These are phyloP conservation scores for Boletales sp. DNA, from an alignment of 768 basidiomycete genomes.

Conservation along the genomic window DNA sequence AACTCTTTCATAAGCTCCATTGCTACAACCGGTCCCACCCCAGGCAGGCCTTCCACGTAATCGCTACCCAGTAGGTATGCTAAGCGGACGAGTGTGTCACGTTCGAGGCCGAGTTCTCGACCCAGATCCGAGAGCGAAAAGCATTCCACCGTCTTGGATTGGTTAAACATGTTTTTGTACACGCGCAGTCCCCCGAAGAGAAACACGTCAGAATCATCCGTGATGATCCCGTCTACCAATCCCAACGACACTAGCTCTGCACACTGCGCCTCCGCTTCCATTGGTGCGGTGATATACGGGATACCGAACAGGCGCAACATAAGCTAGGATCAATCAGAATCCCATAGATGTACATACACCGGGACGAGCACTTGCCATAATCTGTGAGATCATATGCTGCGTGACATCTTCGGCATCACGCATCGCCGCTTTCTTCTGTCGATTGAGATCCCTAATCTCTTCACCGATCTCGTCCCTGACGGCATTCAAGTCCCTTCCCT, in stretches of 20 bases:
- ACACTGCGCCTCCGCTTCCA: slow-evolving; percentile 99
- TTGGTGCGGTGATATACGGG: slow-evolving; percentile 96
- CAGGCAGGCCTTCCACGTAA: slow-evolving; percentile 89
- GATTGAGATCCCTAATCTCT: slow-evolving; percentile 78
- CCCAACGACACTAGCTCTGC: slow-evolving; percentile 82
- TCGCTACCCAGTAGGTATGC: slow-evolving; percentile 96
- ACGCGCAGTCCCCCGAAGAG: slow-evolving; percentile 95
- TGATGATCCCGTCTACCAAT: slow-evolving; percentile 95
- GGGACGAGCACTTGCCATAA: slow-evolving; percentile 46
- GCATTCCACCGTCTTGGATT: slow-evolving; percentile 97
- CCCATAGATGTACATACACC: neutral
- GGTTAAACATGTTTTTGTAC: slow-evolving; percentile 99
- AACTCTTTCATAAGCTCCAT: slow-evolving; percentile 96
- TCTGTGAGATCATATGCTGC: slow-evolving; percentile 90
- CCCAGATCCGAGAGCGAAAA: slow-evolving; percentile 82
- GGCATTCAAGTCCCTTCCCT: slow-evolving; percentile 76
- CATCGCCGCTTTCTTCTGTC: slow-evolving; percentile 84
- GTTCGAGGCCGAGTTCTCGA: slow-evolving; percentile 82
- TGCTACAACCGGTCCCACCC: slow-evolving; percentile 92
- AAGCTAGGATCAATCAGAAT: slow-evolving; percentile 44
- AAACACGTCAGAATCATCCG: slow-evolving; percentile 98
- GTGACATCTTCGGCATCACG: slow-evolving; percentile 94
- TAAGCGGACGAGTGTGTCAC: slow-evolving; percentile 81
- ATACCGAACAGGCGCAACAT: slow-evolving; percentile 94
- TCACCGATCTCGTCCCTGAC: slow-evolving; percentile 88